A percentile compares a stretch with the other conserved stretches of the same genome.
These are phyloP conservation scores for Candida neerlandica DNA, from an alignment of 1,139 yeast genomes.

Conservation along the genomic window DNA sequence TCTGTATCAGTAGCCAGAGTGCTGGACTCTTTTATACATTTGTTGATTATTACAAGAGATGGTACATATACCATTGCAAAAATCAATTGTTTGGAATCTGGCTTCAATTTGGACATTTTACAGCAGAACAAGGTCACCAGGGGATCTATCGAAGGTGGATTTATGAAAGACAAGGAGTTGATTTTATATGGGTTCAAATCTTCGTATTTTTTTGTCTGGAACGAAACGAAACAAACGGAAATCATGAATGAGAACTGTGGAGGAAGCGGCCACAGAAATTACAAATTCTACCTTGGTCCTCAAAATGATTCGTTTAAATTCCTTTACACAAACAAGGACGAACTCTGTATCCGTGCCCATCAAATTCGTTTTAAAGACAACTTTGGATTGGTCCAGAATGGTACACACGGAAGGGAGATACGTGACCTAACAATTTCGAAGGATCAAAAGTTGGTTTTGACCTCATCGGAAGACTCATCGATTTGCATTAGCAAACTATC, in stretches of 20 bases:
- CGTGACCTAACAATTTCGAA: constrained; percentile 62
- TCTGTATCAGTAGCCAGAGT: constrained; percentile 45
- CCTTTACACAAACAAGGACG: constrained; percentile 61
- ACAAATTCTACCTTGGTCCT: constrained; percentile 51
- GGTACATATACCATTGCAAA: constrained; percentile 54
- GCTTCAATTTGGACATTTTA: constrained; percentile 28
- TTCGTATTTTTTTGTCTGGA: constrained; percentile 76
- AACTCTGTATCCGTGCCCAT: constrained; percentile 32
- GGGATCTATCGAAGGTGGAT: constrained; percentile 81
- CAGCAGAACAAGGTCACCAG: constrained; percentile 68
- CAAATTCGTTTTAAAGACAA: constrained; percentile 22
- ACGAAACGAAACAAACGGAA: constrained; percentile 77
- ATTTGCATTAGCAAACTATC: constrained; percentile 57
- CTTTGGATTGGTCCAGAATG: constrained; percentile 45
- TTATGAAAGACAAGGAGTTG: constrained; percentile 53
- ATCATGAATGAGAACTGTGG: constrained; percentile 78
- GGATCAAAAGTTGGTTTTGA: constrained; percentile 45
- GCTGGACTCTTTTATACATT: constrained; percentile 16
- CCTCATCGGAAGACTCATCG: constrained; percentile 91
- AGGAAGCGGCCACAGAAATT: constrained; percentile 78
- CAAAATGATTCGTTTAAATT: constrained; percentile 24
- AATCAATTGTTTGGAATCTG: constrained; percentile 17
- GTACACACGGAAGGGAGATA: constrained; percentile 90
- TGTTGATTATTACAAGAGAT: constrained; percentile 61
- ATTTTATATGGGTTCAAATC: constrained; percentile 82